Evolutionary conservation across 108 stramenopile species (phyloP).

Genomic region (Cylindrotheca closterium): DNA sequence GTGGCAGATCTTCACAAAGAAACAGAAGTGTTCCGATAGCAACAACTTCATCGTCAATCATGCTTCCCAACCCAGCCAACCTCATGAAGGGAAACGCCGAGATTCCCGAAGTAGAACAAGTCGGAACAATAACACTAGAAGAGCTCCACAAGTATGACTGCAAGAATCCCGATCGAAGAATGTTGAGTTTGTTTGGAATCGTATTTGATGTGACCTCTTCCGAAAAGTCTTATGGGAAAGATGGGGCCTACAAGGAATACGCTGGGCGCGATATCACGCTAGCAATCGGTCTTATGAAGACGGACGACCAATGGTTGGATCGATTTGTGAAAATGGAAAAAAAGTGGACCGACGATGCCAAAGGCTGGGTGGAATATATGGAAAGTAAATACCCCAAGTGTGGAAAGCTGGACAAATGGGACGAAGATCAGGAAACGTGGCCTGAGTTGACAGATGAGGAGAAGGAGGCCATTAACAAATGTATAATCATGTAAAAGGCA

Average conservation of each 20-base stretch:
- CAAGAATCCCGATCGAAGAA: slow-evolving; percentile 34
- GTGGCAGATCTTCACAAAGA: too few species aligned
- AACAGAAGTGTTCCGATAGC: neutral
- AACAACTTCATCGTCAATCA: slow-evolving; percentile 1
- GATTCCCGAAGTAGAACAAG: slow-evolving; percentile 25
- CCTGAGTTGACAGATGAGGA: slow-evolving; percentile 39
- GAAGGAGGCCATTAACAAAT: slow-evolving; percentile 38
- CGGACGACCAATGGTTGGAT: slow-evolving; percentile 40
- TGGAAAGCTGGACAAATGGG: slow-evolving; percentile 40
- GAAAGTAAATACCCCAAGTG: slow-evolving; percentile 35
- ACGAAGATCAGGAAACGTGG: slow-evolving; percentile 41
- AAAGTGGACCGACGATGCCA: slow-evolving; percentile 32
- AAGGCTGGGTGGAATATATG: slow-evolving; percentile 42
- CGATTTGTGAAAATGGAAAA: slow-evolving; percentile 40
- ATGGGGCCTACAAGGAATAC: slow-evolving; percentile 48
- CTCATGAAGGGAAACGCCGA: slow-evolving; percentile 16
- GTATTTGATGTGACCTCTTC: slow-evolving; percentile 43
- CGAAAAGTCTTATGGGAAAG: slow-evolving; percentile 34
- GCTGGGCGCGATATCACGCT: slow-evolving; percentile 50
- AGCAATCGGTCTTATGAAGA: slow-evolving; percentile 33
- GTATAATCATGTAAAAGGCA: slow-evolving; percentile 35
- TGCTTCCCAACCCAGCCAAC: slow-evolving; percentile 26
- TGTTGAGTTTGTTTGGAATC: slow-evolving; percentile 35
- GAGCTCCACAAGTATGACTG: slow-evolving; percentile 39
- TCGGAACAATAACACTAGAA: slow-evolving; percentile 38